Percentiles rank a stretch among this genome's conserved stretches.
phyloP scores from a whole-genome alignment of 805 yeast species.

The Metschnikowia orientalis region DNA sequence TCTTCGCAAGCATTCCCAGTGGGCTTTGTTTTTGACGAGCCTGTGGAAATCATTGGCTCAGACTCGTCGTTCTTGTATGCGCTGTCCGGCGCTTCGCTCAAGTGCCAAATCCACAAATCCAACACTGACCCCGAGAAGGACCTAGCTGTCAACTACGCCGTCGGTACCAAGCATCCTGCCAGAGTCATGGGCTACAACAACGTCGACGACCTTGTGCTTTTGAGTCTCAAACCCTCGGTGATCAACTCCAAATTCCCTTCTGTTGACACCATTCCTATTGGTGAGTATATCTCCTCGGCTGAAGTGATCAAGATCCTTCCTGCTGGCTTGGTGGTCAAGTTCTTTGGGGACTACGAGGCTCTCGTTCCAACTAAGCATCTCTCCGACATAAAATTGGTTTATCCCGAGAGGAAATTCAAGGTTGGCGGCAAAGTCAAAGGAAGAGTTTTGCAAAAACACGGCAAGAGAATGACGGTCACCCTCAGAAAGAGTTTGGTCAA shows the following conservation, averaged over 20 bases:
- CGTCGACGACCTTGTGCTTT: slow-evolving; percentile 60
- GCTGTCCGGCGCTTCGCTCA: slow-evolving; percentile 47
- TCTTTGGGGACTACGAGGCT: slow-evolving; percentile 68
- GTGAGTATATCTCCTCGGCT: slow-evolving; percentile 53
- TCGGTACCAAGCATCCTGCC: slow-evolving; percentile 68
- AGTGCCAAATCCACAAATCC: slow-evolving; percentile 79
- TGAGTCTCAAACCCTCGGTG: slow-evolving; percentile 65
- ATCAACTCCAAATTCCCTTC: slow-evolving; percentile 64
- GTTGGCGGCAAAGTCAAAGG: slow-evolving; percentile 78
- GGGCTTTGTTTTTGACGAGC: slow-evolving; percentile 63
- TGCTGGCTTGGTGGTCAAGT: slow-evolving; percentile 64
- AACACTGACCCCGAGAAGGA: slow-evolving; percentile 50
- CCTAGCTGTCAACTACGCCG: slow-evolving; percentile 46
- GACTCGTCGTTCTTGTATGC: slow-evolving; percentile 56
- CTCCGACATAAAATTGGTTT: slow-evolving; percentile 75
- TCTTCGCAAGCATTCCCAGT: slow-evolving; percentile 64
- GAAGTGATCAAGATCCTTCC: slow-evolving; percentile 55
- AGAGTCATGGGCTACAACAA: slow-evolving; percentile 69
- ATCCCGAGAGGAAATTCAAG: slow-evolving; percentile 91
- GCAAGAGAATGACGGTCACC: slow-evolving; percentile 55
- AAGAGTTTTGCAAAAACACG: slow-evolving; percentile 56
- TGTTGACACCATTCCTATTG: slow-evolving; percentile 69
- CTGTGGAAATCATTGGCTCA: slow-evolving; percentile 55
- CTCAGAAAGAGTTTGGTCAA: slow-evolving; percentile 80
- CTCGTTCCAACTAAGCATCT: slow-evolving; percentile 70